These are phyloP conservation scores for Pleodorina starrii DNA, from an alignment of 139 green algal species.

Conservation along the genomic window DNA sequence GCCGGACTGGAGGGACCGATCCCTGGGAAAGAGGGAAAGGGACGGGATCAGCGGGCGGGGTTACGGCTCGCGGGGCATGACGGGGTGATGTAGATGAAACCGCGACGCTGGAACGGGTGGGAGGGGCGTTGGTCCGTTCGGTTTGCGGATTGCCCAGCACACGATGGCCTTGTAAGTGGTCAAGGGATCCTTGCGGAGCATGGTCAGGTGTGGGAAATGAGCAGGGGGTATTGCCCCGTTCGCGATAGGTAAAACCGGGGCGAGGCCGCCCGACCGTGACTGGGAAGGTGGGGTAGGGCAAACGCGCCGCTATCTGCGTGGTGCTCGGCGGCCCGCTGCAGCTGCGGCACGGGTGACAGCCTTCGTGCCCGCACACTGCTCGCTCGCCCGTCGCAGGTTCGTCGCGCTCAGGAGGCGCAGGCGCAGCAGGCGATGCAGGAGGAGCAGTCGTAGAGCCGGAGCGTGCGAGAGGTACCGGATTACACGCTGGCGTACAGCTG, in stretches of 20 bases:
- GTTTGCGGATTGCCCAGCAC: no score
- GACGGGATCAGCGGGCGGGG: background rate
- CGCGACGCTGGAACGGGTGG: background rate
- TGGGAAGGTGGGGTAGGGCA: background rate
- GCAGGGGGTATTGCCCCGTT: no score
- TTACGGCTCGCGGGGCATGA: background rate
- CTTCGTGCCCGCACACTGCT: background rate
- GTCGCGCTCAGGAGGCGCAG: constrained; percentile 19
- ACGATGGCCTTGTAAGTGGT: background rate
- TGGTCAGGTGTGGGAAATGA: no score
- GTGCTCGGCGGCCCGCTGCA: background rate
- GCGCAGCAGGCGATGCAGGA: background rate
- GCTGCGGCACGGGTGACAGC: background rate
- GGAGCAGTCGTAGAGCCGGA: background rate
- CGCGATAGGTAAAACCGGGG: no score
- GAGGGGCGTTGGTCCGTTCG: no score
- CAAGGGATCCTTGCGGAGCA: no score
- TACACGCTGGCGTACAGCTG: no score
- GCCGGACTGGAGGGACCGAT: no score
- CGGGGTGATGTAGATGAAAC: background rate
- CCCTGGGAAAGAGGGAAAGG: background rate
- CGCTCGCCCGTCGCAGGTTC: background rate
- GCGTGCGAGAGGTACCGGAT: no score
- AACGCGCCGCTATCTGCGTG: background rate
- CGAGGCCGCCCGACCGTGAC: background rate